Conservation (phyloP, 1,139 yeast genomes). For the Arxiozyma telluris region DNA sequence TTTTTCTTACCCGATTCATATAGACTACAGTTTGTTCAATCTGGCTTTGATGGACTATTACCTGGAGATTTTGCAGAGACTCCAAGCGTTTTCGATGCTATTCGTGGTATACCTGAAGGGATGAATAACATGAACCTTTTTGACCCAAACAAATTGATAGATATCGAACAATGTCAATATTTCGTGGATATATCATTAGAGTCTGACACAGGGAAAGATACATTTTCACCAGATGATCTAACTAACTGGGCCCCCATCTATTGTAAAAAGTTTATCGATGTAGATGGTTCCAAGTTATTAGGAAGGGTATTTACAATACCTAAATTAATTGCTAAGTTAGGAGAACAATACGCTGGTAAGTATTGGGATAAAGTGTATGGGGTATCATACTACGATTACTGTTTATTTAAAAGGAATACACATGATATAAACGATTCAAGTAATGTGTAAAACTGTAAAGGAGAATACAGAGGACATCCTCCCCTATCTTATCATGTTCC, state of each 20-base stretch:
- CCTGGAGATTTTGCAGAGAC: conserved; percentile 77
- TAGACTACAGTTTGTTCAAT: conserved; percentile 57
- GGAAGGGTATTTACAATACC: conserved; percentile 37
- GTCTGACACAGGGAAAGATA: conserved; percentile 16
- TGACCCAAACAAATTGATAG: conserved; percentile 43
- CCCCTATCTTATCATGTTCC: too few relatives aligned
- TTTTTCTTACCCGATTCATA: conserved; percentile 59
- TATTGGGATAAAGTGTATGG: conserved; percentile 18
- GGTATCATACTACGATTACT: conserved; percentile 22
- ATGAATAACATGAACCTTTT: conserved; percentile 69
- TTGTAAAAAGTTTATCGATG: conserved; percentile 34
- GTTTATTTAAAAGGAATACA: conserved; percentile 19
- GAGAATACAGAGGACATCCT: not conserved
- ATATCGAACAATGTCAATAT: conserved; percentile 44
- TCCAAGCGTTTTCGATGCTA: conserved; percentile 20
- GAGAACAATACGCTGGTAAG: conserved; percentile 10
- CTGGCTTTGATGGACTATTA: conserved; percentile 77
- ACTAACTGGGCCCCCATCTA: conserved; percentile 28
- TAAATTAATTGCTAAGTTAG: conserved; percentile 12
- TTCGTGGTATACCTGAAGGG: conserved; percentile 42
- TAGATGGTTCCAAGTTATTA: conserved; percentile 32
- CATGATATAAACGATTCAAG: not conserved
- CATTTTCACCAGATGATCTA: conserved; percentile 18
- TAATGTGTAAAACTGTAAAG: not conserved
- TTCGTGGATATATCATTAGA: conserved; percentile 42